Conservation (phyloP, 2,329 filamentous ascomycete genomes). For the Pezicula carpinea region DNA sequence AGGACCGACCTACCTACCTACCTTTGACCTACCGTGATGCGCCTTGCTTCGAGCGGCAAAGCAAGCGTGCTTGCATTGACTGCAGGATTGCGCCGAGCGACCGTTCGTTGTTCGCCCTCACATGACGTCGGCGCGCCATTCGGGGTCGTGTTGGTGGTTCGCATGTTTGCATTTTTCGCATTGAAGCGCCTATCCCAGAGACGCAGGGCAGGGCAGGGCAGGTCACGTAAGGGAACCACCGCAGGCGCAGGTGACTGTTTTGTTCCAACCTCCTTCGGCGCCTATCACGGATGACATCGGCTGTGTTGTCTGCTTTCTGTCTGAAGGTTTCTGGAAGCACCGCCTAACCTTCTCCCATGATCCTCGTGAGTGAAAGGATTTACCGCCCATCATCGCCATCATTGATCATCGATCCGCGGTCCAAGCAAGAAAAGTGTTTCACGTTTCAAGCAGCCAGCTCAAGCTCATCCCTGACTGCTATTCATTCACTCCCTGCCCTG, state of each 20-base stretch:
- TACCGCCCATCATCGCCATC: not conserved
- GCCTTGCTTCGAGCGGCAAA: no score
- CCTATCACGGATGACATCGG: conserved; percentile 1
- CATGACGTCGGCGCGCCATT: no score
- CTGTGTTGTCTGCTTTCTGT: not conserved
- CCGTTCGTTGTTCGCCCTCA: no score
- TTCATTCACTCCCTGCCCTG: no score
- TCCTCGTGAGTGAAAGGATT: not conserved
- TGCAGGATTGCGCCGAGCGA: no score
- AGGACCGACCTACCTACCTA: no score
- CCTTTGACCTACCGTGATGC: no score
- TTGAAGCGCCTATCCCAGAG: no score
- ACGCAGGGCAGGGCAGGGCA: not conserved
- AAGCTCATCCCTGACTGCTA: no score
- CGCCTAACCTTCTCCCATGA: not conserved
- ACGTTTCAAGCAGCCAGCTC: conserved; percentile 1
- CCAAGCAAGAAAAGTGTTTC: not conserved
- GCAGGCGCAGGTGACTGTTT: not conserved
- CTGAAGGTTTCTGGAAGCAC: not conserved
- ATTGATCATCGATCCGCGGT: not conserved
- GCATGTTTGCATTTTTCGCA: no score
- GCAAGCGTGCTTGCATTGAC: no score
- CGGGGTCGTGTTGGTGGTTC: no score
- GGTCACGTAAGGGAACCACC: not conserved
- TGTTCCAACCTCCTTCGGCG: not conserved